These are phyloP conservation scores for Verticillium zaregamsianum DNA, from an alignment of 2,329 filamentous ascomycete species.

Conservation along the genomic window DNA sequence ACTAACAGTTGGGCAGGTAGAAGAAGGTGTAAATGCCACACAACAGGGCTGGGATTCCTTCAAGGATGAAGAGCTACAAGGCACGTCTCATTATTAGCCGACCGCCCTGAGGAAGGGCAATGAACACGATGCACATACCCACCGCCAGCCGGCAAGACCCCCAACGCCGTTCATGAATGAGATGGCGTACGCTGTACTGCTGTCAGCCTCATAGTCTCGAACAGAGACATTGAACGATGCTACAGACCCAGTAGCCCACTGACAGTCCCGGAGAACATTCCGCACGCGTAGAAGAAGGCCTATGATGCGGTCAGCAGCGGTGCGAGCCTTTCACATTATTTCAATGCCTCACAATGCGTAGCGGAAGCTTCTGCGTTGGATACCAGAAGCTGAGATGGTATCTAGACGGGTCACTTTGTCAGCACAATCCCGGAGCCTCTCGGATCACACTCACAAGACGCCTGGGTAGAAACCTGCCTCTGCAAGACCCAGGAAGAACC, in stretches of 20 bases:
- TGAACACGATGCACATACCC: conserved; percentile 6
- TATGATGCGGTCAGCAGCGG: background rate
- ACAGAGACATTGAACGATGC: fast-evolving
- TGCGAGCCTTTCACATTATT: background rate
- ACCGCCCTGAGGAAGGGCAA: too few relatives aligned
- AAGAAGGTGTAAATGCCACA: conserved; percentile 18
- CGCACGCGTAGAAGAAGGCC: conserved; percentile 27
- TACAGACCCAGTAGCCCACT: conserved; percentile 18
- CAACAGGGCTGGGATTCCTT: conserved; percentile 19
- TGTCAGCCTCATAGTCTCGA: background rate
- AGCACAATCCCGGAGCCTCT: background rate
- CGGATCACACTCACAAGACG: conserved; percentile 11
- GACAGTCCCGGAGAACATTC: conserved; percentile 26
- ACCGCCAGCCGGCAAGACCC: conserved; percentile 20
- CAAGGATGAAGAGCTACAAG: conserved; percentile 20
- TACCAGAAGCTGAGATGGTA: conserved; percentile 27
- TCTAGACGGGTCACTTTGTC: background rate
- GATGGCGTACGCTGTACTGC: conserved; percentile 18
- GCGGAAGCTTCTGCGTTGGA: conserved; percentile 22
- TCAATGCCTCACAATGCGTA: conserved; percentile 19
- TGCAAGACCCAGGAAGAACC: conserved; percentile 21
- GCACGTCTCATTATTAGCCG: background rate
- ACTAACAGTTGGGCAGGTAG: conserved; percentile 18
- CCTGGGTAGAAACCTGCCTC: conserved; percentile 25
- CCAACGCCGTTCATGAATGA: conserved; percentile 20